These are phyloP conservation scores for Nakazawaea siamensis DNA, from an alignment of 805 yeast genomes.

Conservation along the genomic window DNA sequence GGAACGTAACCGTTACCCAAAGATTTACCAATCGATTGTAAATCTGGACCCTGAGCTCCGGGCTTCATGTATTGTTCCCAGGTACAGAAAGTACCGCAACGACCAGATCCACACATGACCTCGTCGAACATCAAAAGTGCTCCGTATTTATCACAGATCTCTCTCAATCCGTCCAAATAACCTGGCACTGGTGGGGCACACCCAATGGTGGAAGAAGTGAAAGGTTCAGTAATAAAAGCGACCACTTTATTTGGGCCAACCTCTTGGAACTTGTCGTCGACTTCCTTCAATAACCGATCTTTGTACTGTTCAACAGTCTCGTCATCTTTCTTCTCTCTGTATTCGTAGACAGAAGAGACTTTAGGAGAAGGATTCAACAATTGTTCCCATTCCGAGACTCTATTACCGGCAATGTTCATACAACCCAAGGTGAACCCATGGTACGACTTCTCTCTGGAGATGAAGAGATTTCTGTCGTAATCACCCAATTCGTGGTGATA, in stretches of 20 bases:
- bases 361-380: slow-evolving; percentile 19
- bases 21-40: slow-evolving; percentile 40
- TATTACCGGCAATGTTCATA: slow-evolving; percentile 29
- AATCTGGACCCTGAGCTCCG: slow-evolving; percentile 38
- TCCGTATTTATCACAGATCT: slow-evolving; percentile 43
- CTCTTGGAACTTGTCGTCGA: slow-evolving; percentile 32
- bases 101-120: slow-evolving; percentile 51
- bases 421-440: slow-evolving; percentile 44
- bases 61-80: slow-evolving; percentile 34
- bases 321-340: slow-evolving; percentile 20
- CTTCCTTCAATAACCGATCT: slow-evolving; percentile 27
- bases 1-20: slow-evolving; percentile 42
- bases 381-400: slow-evolving; percentile 26
- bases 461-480: slow-evolving; percentile 29
- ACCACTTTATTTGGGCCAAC: slow-evolving; percentile 36
- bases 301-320: slow-evolving; percentile 33
- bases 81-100: slow-evolving; percentile 39
- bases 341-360: slow-evolving; percentile 25
- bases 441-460: slow-evolving; percentile 35
- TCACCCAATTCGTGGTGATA: slow-evolving; percentile 36
- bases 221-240: slow-evolving; percentile 36
- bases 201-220: slow-evolving; percentile 39
- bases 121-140: slow-evolving; percentile 43
- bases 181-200: slow-evolving; percentile 36
- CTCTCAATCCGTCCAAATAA: slow-evolving; percentile 36